phyloP scores from a whole-genome alignment of 2,329 filamentous ascomycete species.

The Fusarium chlamydosporum region DNA sequence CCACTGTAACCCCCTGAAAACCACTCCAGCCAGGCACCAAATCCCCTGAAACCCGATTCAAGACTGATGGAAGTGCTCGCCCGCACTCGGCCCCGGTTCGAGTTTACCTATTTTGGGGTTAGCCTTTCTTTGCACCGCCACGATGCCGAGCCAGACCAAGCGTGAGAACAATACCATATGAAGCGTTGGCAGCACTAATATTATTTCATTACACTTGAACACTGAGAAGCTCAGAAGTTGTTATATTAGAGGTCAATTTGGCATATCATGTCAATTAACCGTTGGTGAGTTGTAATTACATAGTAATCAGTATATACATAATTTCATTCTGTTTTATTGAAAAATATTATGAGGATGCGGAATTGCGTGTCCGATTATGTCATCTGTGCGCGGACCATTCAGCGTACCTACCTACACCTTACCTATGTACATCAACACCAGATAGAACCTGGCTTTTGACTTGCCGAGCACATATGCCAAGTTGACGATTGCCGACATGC shows the following conservation, averaged over 20 bases:
- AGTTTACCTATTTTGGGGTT: constrained; percentile 18
- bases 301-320: no score
- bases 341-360: no score
- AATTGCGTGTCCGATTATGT: no score
- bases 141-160: constrained; percentile 36
- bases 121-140: constrained; percentile 42
- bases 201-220: no score
- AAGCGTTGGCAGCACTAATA: no score
- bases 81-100: constrained; percentile 9
- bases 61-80: constrained; percentile 7
- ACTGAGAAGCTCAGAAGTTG: no score
- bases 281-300: no score
- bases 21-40: constrained; percentile 6
- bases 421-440: constrained; percentile 17
- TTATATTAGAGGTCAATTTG: no score
- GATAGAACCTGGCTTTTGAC: constrained; percentile 20
- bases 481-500: constrained; percentile 41
- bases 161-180: no score
- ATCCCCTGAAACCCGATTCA: constrained; percentile 32
- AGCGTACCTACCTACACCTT: constrained; percentile 20
- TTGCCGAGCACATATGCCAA: constrained; percentile 39
- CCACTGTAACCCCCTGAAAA: constrained; percentile 18
- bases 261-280: no score
- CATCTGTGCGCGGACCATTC: not conserved
- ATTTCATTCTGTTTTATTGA: no score